Percentiles rank a stretch among this genome's conserved stretches.
phyloP scores from a whole-genome alignment of 352 stramenopile genomes.

The Achlya hypogyna region DNA sequence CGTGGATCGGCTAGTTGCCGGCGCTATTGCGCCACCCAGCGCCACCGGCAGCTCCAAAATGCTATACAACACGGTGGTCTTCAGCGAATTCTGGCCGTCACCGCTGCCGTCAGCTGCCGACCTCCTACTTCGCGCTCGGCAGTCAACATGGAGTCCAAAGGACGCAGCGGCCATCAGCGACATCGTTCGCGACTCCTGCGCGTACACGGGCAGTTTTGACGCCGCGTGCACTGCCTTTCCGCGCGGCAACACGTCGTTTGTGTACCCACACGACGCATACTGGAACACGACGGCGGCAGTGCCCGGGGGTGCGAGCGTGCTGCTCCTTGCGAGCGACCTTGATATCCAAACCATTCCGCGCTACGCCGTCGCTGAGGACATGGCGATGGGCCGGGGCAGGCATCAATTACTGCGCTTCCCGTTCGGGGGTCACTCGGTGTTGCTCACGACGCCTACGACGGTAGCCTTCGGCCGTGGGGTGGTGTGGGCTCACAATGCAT shows the following conservation, averaged over 20 bases:
- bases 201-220: slow-evolving; percentile 19
- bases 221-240: not conserved
- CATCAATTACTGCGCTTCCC: slow-evolving; percentile 42
- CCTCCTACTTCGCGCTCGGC: too few species aligned
- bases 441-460: slow-evolving; percentile 24
- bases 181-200: slow-evolving; percentile 16
- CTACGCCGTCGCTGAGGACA: slow-evolving; percentile 28
- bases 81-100: not conserved
- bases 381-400: slow-evolving; percentile 21
- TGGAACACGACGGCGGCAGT: slow-evolving; percentile 15
- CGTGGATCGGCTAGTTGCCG: slow-evolving; percentile 19
- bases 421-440: slow-evolving; percentile 31
- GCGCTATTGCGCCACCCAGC: not conserved
- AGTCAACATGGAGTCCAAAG: slow-evolving; percentile 2
- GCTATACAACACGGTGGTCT: slow-evolving; percentile 12
- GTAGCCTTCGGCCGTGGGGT: not conserved
- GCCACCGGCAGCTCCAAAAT: not conserved
- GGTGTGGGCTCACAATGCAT: not conserved
- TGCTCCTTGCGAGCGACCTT: slow-evolving; percentile 25
- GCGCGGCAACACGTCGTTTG: not conserved
- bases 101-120: slow-evolving; percentile 25
- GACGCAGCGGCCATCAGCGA: slow-evolving; percentile 2
- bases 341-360: slow-evolving; percentile 30
- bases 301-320: slow-evolving; percentile 20
- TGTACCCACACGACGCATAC: slow-evolving; percentile 26